Evolutionary conservation across 345 rosid genomes (phyloP).

Genomic region (Camelina sativa): DNA sequence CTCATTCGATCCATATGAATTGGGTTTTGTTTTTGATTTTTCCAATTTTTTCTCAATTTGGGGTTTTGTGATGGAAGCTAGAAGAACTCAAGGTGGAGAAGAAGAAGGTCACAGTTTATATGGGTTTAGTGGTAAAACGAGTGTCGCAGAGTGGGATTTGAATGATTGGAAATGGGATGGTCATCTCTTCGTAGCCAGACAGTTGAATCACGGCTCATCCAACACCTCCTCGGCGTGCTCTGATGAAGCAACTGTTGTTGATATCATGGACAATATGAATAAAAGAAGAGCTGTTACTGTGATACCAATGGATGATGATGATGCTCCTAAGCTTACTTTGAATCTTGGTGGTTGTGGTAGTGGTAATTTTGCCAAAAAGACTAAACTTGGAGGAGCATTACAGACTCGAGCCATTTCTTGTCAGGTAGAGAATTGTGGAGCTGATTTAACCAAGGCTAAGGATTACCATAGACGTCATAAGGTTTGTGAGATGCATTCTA

Average conservation of each 20-base stretch:
- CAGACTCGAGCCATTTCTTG: constrained; percentile 65
- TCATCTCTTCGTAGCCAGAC: constrained; percentile 83
- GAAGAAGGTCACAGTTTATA: constrained; percentile 55
- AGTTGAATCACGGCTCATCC: constrained; percentile 61
- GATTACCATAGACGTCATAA: constrained; percentile 96
- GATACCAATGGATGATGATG: constrained; percentile 40
- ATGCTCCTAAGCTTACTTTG: constrained; percentile 62
- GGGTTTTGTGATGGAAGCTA: constrained; percentile 71
- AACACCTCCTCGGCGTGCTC: constrained; percentile 84
- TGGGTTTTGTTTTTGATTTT: constrained; percentile 6
- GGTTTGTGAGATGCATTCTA: constrained; percentile 97
- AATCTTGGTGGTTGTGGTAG: constrained; percentile 54
- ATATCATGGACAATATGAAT: constrained; percentile 44
- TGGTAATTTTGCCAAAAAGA: constrained; percentile 67
- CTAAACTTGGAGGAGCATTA: constrained; percentile 59
- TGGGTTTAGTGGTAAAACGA: constrained; percentile 65
- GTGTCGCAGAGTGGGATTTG: constrained; percentile 80
- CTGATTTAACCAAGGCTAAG: constrained; percentile 86
- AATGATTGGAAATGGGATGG: constrained; percentile 99
- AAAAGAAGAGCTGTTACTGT: constrained; percentile 66
- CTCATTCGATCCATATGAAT: too few relatives aligned
- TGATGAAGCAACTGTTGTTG: constrained; percentile 66
- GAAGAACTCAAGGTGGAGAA: constrained; percentile 51
- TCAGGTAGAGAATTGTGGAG: constrained; percentile 92
- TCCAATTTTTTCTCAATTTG: too few relatives aligned